phyloP scores from a whole-genome alignment of 139 green algal genomes.

The Nannochloris sp. region DNA sequence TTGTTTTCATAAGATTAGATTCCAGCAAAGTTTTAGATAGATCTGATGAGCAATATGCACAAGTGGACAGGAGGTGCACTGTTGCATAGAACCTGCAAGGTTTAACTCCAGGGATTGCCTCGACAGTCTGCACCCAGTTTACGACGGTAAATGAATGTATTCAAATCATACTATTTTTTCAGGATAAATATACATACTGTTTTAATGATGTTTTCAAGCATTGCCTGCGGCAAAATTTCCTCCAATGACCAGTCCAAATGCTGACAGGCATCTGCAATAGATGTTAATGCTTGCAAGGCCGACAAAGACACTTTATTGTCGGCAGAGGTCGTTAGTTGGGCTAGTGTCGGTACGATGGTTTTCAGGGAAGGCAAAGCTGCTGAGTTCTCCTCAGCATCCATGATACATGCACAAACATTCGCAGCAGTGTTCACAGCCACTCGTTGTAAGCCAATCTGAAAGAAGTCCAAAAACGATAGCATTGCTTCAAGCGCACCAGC shows the following conservation, averaged over 20 bases:
- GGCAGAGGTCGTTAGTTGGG: conserved; percentile 74
- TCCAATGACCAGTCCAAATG: conserved; percentile 37
- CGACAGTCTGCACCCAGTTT: too few relatives aligned
- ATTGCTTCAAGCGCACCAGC: conserved; percentile 75
- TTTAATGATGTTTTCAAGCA: conserved; percentile 65
- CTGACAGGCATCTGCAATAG: conserved; percentile 63
- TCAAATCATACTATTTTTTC: too few relatives aligned
- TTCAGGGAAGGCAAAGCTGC: conserved; percentile 35
- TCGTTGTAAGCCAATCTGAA: conserved; percentile 83
- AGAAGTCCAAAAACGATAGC: conserved; percentile 95
- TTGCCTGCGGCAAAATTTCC: conserved; percentile 49
- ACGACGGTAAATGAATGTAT: too few relatives aligned
- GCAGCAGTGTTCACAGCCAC: conserved; percentile 80
- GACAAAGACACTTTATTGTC: conserved; percentile 83
- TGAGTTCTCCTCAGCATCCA: conserved; percentile 5
- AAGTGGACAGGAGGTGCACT: too few relatives aligned
- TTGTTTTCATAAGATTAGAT: too few relatives aligned
- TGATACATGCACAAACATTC: conserved; percentile 73
- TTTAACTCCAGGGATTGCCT: too few relatives aligned
- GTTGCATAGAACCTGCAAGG: too few relatives aligned
- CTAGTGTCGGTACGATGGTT: conserved; percentile 76
- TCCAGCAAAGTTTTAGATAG: background rate
- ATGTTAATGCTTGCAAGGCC: conserved; percentile 70
- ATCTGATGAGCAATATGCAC: background rate
- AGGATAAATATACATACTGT: conserved; percentile 38